Evolutionary conservation across 208 protist genomes (phyloP), one percentile per base, ranked within the genome.

Genomic region (Acanthamoeba castellanii): DNA sequence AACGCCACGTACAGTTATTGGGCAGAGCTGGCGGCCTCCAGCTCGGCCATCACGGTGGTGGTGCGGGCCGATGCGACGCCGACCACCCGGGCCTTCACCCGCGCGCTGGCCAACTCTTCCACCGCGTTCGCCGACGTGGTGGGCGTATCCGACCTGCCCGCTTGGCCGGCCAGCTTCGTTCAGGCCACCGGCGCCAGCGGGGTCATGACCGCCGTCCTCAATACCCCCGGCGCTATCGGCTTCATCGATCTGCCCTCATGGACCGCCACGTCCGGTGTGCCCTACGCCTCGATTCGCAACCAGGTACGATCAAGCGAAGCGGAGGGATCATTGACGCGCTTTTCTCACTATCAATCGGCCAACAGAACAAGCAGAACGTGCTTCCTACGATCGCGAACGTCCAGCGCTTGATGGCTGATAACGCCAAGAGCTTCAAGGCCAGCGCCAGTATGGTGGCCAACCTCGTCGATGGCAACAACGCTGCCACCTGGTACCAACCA

Each of bases 221-320:
- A 11, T 22, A 66, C 45, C 22, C 5, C 13, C 6, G 52, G 52
- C 1, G 45, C 81, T 0, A 88, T 88, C 52, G 52, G 81, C 13
- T 88, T 66, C 27, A 0, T 88, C 52, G 81, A 88, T 25, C 52
- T 88, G 18, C 81, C 81, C 16, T 34, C 81, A 0, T 66, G 50
- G 52, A 45, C 16, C 13, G 20, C 81, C 2, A n/a, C 81, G 6
- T 88, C 47, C 25, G 52, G 50, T 14, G 34, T 64, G 0, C 50
- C 59, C 50, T 88, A 88, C 27, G 42, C 81, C 30, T n/a, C 81
- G 16, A 47, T 88, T 14, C 47, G 25, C 50, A 88, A 88, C 81
- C 25, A 47, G 47, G 81, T 88, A 37, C 45, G 55, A 57, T 57
- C 14, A 5, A 57, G 14, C 16, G n/a, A n/a, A n/a, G n/a, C n/a